Percentiles rank a stretch among this genome's conserved stretches.
phyloP scores from a whole-genome alignment of 2,329 filamentous ascomycete genomes.

The Bipolaris gigantea region DNA sequence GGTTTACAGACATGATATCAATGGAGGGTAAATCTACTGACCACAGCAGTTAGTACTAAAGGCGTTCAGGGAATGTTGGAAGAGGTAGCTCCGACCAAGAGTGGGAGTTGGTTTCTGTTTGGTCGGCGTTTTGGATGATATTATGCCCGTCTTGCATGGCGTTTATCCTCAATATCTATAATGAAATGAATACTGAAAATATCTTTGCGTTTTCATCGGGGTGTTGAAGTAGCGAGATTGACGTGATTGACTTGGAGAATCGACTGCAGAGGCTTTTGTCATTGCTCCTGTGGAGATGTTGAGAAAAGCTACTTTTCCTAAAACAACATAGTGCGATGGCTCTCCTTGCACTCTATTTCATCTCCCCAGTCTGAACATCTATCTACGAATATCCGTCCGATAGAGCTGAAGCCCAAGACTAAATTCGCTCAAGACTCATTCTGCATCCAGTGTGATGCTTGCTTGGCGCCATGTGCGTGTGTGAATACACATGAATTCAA shows the following conservation, averaged over 20 bases:
- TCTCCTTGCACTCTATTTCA: neutral
- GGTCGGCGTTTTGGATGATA: conserved; percentile 4
- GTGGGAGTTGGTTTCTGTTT: neutral
- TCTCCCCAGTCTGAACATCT: neutral
- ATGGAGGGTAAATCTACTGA: neutral
- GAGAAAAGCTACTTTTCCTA: neutral
- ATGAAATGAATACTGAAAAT: conserved; percentile 1
- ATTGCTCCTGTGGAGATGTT: neutral
- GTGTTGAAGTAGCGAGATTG: no score
- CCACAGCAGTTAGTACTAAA: neutral
- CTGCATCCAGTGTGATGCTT: neutral
- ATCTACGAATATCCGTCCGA: neutral
- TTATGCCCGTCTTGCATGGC: neutral
- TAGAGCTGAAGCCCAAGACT: neutral
- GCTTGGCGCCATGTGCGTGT: neutral
- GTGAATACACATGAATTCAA: neutral
- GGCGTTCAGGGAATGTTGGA: neutral
- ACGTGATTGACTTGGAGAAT: neutral
- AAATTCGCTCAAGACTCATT: neutral
- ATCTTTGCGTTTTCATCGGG: neutral
- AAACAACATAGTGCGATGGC: neutral
- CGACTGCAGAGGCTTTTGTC: neutral
- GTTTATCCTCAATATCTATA: neutral
- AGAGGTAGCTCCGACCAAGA: neutral
- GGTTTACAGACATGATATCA: conserved; percentile 1